Conservation (phyloP, 306 rosid genomes). For the Hippophae tibetana region DNA sequence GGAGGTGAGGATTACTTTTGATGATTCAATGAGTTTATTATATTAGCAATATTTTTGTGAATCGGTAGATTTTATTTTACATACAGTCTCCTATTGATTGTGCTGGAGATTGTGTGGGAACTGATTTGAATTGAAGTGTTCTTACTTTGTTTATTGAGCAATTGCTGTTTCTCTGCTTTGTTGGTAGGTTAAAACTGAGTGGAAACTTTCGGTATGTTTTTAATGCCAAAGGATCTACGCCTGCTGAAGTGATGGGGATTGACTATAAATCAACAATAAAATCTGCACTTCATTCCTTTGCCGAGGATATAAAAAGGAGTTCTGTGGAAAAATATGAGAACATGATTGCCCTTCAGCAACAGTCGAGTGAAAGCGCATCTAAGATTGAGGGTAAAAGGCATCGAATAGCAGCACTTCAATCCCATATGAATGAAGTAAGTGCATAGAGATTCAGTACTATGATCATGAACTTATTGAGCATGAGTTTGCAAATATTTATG, state of each 20-base stretch:
- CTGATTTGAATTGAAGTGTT: too few species aligned
- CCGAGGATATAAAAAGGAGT: constrained; percentile 49
- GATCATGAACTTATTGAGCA: not conserved
- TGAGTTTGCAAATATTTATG: too few species aligned
- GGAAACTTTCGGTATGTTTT: constrained; percentile 51
- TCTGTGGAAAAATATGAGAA: constrained; percentile 62
- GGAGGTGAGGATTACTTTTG: constrained; percentile 32
- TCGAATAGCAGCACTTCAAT: constrained; percentile 36
- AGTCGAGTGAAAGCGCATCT: constrained; percentile 40
- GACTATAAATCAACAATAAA: constrained; percentile 51
- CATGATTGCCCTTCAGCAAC: constrained; percentile 45
- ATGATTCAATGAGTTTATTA: too few species aligned
- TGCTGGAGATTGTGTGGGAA: too few species aligned
- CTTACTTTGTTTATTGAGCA: too few species aligned
- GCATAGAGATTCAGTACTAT: not conserved
- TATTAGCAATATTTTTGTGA: too few species aligned
- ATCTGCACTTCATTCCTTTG: constrained; percentile 49
- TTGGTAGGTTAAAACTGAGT: constrained; percentile 64
- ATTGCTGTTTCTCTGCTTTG: not conserved
- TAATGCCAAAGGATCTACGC: constrained; percentile 63
- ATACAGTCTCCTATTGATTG: too few species aligned
- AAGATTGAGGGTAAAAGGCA: constrained; percentile 55
- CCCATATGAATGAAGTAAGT: constrained; percentile 51
- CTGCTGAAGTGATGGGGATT: constrained; percentile 72
- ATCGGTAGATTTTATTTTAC: too few species aligned